Conservation (phyloP, 1,284 basidiomycete species). For the Hymenochaete sp. region DNA sequence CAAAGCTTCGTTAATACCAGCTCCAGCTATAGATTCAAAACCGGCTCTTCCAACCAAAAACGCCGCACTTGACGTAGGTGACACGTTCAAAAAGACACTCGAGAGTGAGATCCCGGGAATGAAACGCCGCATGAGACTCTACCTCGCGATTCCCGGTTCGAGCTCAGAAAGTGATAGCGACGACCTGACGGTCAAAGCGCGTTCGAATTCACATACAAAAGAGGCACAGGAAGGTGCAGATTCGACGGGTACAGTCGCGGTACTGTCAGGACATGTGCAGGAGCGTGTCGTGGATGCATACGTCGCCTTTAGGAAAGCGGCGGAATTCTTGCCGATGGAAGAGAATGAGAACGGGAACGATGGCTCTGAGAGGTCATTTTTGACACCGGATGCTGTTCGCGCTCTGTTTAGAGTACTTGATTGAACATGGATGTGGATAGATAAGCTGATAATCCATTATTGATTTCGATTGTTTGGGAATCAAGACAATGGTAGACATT, state of each 20-base stretch:
- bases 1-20: conserved; percentile 5
- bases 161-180: background rate
- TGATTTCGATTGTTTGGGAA: background rate
- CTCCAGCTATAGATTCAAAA: conserved; percentile 20
- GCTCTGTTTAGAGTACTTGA: conserved; percentile 11
- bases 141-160: conserved; percentile 54
- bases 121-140: conserved; percentile 53
- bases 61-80: conserved; percentile 42
- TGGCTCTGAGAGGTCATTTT: conserved; percentile 1
- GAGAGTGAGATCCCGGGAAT: conserved; percentile 49
- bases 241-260: conserved; percentile 58
- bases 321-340: conserved; percentile 12
- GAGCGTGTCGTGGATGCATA: conserved; percentile 72
- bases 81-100: conserved; percentile 43
- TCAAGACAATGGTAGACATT: background rate
- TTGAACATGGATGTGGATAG: background rate
- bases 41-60: conserved; percentile 29
- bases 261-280: conserved; percentile 68
- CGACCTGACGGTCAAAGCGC: background rate
- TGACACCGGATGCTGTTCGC: conserved; percentile 13
- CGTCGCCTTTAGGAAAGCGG: conserved; percentile 50
- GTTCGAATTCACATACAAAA: too few relatives aligned
- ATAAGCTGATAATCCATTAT: too few relatives aligned
- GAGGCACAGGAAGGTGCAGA: too few relatives aligned
- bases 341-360: background rate